Evolutionary conservation across 176 grass and related monocot species (phyloP).

Genomic region (Aechmea fasciata): DNA sequence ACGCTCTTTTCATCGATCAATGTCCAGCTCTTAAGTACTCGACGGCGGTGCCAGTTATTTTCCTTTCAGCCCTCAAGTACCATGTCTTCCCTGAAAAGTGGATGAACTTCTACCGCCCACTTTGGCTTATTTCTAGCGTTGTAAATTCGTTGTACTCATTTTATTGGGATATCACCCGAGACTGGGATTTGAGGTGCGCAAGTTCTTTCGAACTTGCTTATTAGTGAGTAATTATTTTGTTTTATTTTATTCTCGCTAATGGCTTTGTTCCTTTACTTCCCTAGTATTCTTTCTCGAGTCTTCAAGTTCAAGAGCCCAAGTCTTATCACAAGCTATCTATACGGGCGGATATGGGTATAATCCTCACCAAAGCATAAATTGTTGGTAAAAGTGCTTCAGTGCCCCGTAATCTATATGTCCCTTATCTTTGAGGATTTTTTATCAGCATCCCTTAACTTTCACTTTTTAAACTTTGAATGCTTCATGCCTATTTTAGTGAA

Average conservation of each 20-base stretch:
- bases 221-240: not conserved
- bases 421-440: too few relatives aligned
- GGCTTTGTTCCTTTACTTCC: not conserved
- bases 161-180: slow-evolving; percentile 92
- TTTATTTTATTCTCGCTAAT: slow-evolving; percentile 21
- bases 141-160: slow-evolving; percentile 92
- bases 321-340: slow-evolving; percentile 52
- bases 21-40: slow-evolving; percentile 89
- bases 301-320: slow-evolving; percentile 88
- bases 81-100: slow-evolving; percentile 70
- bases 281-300: slow-evolving; percentile 81
- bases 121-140: slow-evolving; percentile 87
- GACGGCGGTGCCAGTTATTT: slow-evolving; percentile 82
- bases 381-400: too few relatives aligned
- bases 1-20: not conserved
- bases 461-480: too few relatives aligned
- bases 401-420: too few relatives aligned
- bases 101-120: slow-evolving; percentile 68
- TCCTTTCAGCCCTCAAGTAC: slow-evolving; percentile 93
- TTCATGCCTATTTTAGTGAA: too few relatives aligned
- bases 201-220: slow-evolving; percentile 13
- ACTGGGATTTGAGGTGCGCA: slow-evolving; percentile 89
- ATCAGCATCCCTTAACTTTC: too few relatives aligned
- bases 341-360: slow-evolving; percentile 61
- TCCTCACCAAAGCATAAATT: not conserved